Evolutionary conservation across 805 yeast species (phyloP).

Genomic region (Cyberlindnera misumaiensis): DNA sequence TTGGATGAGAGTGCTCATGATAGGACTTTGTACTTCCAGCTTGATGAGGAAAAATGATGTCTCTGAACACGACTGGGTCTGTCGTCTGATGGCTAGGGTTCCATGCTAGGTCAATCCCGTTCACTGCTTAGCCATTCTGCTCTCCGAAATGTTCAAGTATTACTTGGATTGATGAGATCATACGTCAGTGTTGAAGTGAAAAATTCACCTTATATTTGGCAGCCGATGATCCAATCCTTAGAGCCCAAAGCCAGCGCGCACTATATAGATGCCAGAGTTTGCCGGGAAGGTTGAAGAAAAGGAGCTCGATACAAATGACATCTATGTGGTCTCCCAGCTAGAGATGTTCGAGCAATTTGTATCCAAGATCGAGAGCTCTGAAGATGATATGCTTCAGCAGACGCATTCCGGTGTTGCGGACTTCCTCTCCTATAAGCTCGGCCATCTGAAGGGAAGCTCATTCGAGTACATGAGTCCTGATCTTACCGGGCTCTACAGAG

Average conservation of each 20-base stretch:
- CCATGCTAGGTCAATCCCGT: too few species aligned
- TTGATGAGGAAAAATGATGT: too few species aligned
- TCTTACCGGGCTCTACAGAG: slow-evolving; percentile 13
- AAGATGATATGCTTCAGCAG: slow-evolving; percentile 7
- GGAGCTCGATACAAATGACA: background rate
- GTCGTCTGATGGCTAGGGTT: too few species aligned
- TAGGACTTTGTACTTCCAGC: too few species aligned
- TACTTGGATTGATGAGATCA: too few species aligned
- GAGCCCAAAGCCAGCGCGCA: background rate
- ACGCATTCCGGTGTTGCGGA: slow-evolving; percentile 17
- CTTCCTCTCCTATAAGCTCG: slow-evolving; percentile 17
- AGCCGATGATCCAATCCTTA: background rate
- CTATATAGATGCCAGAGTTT: background rate
- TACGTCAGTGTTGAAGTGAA: too few species aligned
- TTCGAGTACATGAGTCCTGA: slow-evolving; percentile 12
- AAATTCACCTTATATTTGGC: too few species aligned
- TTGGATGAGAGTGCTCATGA: too few species aligned
- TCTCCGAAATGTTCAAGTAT: too few species aligned
- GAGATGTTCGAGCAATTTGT: slow-evolving; percentile 12
- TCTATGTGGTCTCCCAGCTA: slow-evolving; percentile 1
- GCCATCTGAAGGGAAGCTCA: slow-evolving; percentile 16
- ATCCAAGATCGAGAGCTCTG: slow-evolving; percentile 7
- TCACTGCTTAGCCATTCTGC: too few species aligned
- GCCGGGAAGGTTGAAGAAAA: background rate
- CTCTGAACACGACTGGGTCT: too few species aligned